phyloP scores from a whole-genome alignment of 345 rosid species.

The Leavenworthia alabamica region DNA sequence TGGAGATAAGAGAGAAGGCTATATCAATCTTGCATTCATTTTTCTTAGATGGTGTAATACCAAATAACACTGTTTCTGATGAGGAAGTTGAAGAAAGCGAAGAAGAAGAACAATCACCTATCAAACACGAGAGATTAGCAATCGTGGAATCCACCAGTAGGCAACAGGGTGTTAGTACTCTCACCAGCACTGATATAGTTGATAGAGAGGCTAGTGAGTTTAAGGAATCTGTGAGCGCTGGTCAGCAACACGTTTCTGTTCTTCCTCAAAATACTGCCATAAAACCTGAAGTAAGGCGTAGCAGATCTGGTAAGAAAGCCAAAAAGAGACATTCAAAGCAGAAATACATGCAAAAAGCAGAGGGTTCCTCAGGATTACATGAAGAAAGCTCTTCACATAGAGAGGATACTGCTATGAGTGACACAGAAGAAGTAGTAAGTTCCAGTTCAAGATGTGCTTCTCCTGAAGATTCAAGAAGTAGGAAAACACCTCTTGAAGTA shows the following conservation, averaged over 20 bases:
- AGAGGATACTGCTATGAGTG: constrained; percentile 85
- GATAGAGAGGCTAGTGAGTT: constrained; percentile 39
- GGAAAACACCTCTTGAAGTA: constrained; percentile 71
- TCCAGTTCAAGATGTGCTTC: constrained; percentile 80
- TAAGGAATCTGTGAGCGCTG: constrained; percentile 48
- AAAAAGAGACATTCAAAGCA: constrained; percentile 87
- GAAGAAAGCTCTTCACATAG: constrained; percentile 67
- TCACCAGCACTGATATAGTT: constrained; percentile 48
- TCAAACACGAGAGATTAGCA: constrained; percentile 38
- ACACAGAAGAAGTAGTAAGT: constrained; percentile 72
- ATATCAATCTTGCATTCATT: constrained; percentile 73
- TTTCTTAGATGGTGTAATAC: constrained; percentile 70
- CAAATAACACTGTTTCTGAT: constrained; percentile 68
- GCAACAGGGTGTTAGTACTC: constrained; percentile 42
- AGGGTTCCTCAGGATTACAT: constrained; percentile 51
- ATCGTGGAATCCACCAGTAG: constrained; percentile 44
- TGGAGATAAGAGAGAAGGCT: constrained; percentile 94
- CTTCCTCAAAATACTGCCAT: constrained; percentile 39
- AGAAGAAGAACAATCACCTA: constrained; percentile 37
- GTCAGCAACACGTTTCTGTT: constrained; percentile 47
- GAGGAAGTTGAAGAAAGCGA: constrained; percentile 70
- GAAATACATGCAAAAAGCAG: constrained; percentile 51
- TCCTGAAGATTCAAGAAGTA: constrained; percentile 70
- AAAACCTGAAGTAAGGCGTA: constrained; percentile 58
- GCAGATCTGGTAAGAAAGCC: constrained; percentile 90